Evolutionary conservation across 2,329 filamentous ascomycete genomes (phyloP).

Genomic region (Cladosporium colombiae): DNA sequence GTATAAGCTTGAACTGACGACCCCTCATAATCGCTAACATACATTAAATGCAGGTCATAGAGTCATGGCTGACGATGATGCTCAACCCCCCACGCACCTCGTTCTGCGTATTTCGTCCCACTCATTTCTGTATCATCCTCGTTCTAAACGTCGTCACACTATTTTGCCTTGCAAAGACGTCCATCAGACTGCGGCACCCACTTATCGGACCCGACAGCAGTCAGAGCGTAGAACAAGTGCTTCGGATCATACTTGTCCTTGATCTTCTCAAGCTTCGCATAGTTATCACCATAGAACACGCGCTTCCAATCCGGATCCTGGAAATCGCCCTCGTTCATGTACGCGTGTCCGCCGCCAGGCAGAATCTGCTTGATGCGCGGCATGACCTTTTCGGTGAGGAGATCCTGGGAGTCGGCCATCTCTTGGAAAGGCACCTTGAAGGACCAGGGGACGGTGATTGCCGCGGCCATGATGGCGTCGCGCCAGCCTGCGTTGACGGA

Average conservation of each 20-base stretch:
- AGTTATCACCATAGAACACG: constrained; percentile 47
- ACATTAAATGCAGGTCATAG: not conserved
- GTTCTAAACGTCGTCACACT: no score
- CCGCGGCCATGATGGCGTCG: constrained; percentile 38
- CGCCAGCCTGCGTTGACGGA: constrained; percentile 43
- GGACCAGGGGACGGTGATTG: constrained; percentile 42
- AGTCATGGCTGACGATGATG: not conserved
- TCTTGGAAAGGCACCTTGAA: constrained; percentile 41
- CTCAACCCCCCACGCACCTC: not conserved
- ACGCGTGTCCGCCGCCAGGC: constrained; percentile 41
- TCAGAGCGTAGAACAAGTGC: constrained; percentile 44
- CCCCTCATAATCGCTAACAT: not conserved
- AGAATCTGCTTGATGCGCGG: constrained; percentile 43
- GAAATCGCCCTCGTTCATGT: constrained; percentile 39
- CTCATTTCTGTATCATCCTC: not conserved
- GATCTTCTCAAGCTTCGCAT: constrained; percentile 38
- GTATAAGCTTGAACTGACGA: not conserved
- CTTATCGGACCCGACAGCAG: constrained; percentile 43
- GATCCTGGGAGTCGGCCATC: constrained; percentile 39
- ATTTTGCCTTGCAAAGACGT: not conserved
- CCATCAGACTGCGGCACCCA: constrained; percentile 30
- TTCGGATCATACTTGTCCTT: constrained; percentile 47
- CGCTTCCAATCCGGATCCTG: constrained; percentile 44
- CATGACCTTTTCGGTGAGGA: constrained; percentile 43
- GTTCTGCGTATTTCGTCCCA: not conserved